These are phyloP conservation scores for Ganoderma boninense DNA, from an alignment of 1,284 basidiomycete genomes.

Conservation along the genomic window DNA sequence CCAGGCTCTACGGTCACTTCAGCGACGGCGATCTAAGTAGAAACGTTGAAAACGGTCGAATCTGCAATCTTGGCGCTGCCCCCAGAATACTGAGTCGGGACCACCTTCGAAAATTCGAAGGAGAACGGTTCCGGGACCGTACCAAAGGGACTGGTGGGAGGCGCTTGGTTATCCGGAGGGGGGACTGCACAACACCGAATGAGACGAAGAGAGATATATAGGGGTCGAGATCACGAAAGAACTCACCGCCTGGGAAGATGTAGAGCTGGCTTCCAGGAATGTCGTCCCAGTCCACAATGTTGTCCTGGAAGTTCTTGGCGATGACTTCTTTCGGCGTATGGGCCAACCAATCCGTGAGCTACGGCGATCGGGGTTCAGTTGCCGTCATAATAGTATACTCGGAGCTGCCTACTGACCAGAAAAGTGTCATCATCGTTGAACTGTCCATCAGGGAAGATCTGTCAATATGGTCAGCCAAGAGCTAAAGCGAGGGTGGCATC, in stretches of 20 bases:
- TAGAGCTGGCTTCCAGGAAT: constrained; percentile 60
- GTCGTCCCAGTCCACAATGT: constrained; percentile 59
- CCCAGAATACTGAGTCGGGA: constrained; percentile 58
- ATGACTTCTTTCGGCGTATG: constrained; percentile 70
- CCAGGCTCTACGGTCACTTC: constrained; percentile 73
- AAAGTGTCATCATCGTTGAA: constrained; percentile 75
- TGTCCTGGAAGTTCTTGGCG: constrained; percentile 72
- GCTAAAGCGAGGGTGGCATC: background rate
- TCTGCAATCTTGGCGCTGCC: constrained; percentile 71
- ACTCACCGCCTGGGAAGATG: constrained; percentile 61
- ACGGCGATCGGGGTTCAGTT: constrained; percentile 34
- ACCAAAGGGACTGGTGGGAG: constrained; percentile 58
- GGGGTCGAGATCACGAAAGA: constrained; percentile 44
- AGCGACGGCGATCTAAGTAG: constrained; percentile 67
- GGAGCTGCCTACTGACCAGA: constrained; percentile 47
- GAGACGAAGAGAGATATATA: constrained; percentile 17
- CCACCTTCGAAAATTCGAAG: constrained; percentile 59
- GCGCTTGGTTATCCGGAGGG: constrained; percentile 48
- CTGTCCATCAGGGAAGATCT: constrained; percentile 69
- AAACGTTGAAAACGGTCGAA: constrained; percentile 56
- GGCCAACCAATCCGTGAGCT: constrained; percentile 70
- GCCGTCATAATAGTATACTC: background rate
- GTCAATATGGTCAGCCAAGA: background rate
- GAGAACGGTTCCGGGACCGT: constrained; percentile 54
- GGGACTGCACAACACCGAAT: constrained; percentile 38